Percentiles rank a stretch among this genome's conserved stretches.
These are phyloP conservation scores for Macrophomina phaseolina DNA, from an alignment of 2,329 filamentous ascomycete genomes.

Conservation along the genomic window DNA sequence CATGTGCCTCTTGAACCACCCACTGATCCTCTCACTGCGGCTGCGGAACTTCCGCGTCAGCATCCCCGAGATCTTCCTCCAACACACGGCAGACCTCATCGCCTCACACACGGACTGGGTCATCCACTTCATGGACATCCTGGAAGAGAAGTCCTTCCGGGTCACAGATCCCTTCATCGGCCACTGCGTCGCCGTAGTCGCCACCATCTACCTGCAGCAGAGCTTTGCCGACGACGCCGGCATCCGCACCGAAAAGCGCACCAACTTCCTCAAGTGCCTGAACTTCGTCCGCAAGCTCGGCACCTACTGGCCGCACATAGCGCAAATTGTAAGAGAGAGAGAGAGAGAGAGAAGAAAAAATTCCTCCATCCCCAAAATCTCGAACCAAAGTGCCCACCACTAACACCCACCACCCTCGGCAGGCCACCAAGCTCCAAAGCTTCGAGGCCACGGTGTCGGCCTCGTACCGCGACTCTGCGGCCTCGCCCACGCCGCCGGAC, in stretches of 20 bases:
- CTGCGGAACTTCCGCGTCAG: conserved; percentile 59
- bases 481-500: conserved; percentile 33
- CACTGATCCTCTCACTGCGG: conserved; percentile 59
- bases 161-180: conserved; percentile 56
- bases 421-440: conserved; percentile 49
- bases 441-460: conserved; percentile 53
- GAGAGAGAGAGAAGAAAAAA: too few species aligned
- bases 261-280: conserved; percentile 53
- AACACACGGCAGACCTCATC: conserved; percentile 60
- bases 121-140: conserved; percentile 57
- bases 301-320: conserved; percentile 53
- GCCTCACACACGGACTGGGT: conserved; percentile 60
- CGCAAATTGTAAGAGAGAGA: conserved; percentile 37
- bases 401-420: too few species aligned
- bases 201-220: conserved; percentile 61
- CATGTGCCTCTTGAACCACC: conserved; percentile 60
- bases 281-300: conserved; percentile 49
- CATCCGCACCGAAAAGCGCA: conserved; percentile 50
- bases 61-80: conserved; percentile 61
- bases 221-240: conserved; percentile 54
- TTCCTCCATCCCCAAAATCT: too few species aligned
- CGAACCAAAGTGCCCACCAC: too few species aligned
- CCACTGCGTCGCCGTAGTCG: conserved; percentile 59
- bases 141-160: conserved; percentile 52
- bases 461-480: conserved; percentile 43